These are phyloP conservation scores for Ganoderma sinense DNA, from an alignment of 1,284 basidiomycete species.

Conservation along the genomic window DNA sequence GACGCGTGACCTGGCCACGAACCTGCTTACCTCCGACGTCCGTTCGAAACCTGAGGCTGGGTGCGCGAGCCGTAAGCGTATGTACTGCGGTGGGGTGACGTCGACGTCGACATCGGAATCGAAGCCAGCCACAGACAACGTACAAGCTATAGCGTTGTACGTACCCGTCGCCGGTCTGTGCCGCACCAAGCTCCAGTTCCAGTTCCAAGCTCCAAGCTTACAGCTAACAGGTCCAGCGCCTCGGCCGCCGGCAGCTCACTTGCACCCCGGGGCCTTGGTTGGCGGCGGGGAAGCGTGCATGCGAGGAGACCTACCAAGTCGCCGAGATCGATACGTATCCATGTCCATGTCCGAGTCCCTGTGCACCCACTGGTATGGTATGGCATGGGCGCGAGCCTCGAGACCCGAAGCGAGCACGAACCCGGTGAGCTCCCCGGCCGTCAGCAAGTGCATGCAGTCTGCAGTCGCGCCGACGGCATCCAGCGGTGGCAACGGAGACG, in stretches of 20 bases:
- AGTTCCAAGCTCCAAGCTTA: too few relatives aligned
- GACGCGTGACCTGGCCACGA: neutral
- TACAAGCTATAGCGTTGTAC: neutral
- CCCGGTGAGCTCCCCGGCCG: too few relatives aligned
- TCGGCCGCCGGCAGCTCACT: neutral
- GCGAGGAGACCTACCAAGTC: slow-evolving; percentile 4
- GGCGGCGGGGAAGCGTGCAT: neutral
- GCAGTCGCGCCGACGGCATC: neutral
- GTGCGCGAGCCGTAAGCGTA: neutral
- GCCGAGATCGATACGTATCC: neutral
- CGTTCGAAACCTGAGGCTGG: too few relatives aligned
- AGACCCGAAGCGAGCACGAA: too few relatives aligned
- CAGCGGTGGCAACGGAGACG: neutral
- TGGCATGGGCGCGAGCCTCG: too few relatives aligned
- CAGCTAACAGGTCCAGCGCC: neutral
- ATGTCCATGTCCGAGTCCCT: neutral
- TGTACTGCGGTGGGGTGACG: neutral
- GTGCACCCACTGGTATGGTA: too few relatives aligned
- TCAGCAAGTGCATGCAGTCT: too few relatives aligned
- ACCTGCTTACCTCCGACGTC: neutral
- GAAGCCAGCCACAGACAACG: too few relatives aligned
- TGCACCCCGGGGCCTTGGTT: neutral
- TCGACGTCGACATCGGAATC: neutral
- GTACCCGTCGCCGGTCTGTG: too few relatives aligned
- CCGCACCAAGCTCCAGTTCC: too few relatives aligned